Evolutionary conservation across 257 asterid genomes (phyloP).

Genomic region (Lavandula angustifolia): DNA sequence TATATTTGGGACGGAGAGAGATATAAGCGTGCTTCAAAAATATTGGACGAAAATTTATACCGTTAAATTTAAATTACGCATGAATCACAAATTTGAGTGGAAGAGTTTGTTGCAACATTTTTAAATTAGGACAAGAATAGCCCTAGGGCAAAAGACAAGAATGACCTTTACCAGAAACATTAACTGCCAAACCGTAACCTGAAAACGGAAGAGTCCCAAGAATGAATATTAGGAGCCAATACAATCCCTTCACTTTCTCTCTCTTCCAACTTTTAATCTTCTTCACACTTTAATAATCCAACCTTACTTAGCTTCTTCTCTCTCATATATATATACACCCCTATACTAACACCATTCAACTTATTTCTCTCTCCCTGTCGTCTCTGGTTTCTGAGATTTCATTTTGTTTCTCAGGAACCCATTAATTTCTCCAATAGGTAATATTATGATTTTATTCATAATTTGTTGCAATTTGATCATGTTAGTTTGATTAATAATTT

Average conservation of each 20-base stretch:
- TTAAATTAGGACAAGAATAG: background rate
- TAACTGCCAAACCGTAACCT: conserved; percentile 42
- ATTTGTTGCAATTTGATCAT: background rate
- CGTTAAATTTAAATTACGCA: too few species aligned
- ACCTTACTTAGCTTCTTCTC: background rate
- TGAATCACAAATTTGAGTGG: too few species aligned
- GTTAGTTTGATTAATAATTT: too few species aligned
- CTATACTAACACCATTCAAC: background rate
- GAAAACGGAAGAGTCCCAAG: conserved; percentile 30
- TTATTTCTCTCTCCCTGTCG: conserved; percentile 30
- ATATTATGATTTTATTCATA: too few species aligned
- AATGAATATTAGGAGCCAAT: conserved; percentile 38
- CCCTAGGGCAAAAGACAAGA: conserved; percentile 4
- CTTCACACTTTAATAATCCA: background rate
- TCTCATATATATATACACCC: background rate
- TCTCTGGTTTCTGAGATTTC: conserved; percentile 45
- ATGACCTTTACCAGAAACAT: conserved; percentile 20
- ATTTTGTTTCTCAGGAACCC: conserved; percentile 36
- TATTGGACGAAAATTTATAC: too few species aligned
- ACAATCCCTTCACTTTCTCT: conserved; percentile 36
- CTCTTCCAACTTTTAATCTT: conserved; percentile 14
- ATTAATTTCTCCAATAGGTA: conserved; percentile 17
- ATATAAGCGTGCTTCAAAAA: too few species aligned
- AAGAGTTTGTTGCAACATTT: too few species aligned
- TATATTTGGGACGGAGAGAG: too few species aligned